Percentiles rank a stretch among this genome's conserved stretches.
These are phyloP conservation scores for Mallotus japonicus DNA, from an alignment of 441 rosid species.

Conservation along the genomic window DNA sequence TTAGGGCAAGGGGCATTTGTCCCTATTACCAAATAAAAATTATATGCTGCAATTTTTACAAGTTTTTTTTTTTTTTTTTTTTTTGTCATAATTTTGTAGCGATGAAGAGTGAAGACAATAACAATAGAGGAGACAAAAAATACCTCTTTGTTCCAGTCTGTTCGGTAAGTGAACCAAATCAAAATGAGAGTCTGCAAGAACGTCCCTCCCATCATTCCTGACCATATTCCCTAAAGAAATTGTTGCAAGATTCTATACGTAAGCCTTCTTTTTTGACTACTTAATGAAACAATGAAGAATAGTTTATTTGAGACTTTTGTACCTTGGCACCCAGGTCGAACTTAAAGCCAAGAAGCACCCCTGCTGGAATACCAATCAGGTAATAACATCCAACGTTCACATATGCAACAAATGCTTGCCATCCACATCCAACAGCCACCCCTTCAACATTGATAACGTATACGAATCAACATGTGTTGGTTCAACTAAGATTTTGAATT, in stretches of 20 bases:
- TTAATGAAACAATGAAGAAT: too few species aligned
- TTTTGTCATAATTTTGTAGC: too few species aligned
- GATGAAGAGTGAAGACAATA: too few species aligned
- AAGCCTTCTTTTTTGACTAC: too few species aligned
- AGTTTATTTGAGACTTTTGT: background rate
- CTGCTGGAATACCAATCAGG: slow-evolving; percentile 47
- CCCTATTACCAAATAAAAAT: too few species aligned
- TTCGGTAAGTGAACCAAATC: slow-evolving; percentile 15
- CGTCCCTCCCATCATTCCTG: slow-evolving; percentile 24
- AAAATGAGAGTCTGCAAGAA: slow-evolving; percentile 17
- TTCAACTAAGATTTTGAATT: too few species aligned
- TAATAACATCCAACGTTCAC: slow-evolving; percentile 30
- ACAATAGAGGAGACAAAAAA: too few species aligned
- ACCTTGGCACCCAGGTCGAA: slow-evolving; percentile 49
- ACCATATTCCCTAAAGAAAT: slow-evolving; percentile 23
- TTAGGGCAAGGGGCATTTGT: too few species aligned
- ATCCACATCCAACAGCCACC: slow-evolving; percentile 51
- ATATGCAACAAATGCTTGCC: slow-evolving; percentile 35
- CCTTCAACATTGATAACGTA: slow-evolving; percentile 23
- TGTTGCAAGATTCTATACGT: too few species aligned
- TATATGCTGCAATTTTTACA: too few species aligned
- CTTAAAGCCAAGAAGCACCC: slow-evolving; percentile 47
- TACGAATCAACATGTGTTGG: too few species aligned
- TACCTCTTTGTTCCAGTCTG: slow-evolving; percentile 27
- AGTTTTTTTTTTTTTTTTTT: too few species aligned